Evolutionary conservation across 305 asterid species (phyloP).

Genomic region (Solanum chacoense): DNA sequence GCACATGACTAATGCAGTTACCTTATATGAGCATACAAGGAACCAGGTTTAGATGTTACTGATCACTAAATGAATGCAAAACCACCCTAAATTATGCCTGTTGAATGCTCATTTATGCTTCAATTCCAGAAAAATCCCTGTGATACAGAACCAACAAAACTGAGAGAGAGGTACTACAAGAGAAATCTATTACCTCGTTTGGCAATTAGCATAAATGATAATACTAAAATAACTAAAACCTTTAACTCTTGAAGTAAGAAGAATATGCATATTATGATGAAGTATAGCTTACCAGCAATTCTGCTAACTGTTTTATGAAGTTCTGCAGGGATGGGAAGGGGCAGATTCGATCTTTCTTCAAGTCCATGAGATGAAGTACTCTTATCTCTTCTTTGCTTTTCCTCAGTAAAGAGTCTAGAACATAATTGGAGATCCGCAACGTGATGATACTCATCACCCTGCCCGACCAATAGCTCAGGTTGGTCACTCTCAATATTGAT

Average conservation of each 20-base stretch:
- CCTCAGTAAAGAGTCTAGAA: conserved; percentile 10
- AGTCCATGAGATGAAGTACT: conserved; percentile 4
- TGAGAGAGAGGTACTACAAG: neutral
- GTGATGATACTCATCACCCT: conserved; percentile 15
- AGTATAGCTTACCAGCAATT: conserved; percentile 10
- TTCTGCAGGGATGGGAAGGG: neutral
- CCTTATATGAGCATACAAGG: neutral
- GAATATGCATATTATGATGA: neutral
- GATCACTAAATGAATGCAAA: neutral
- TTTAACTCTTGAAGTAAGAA: neutral
- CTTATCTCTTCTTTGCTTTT: conserved; percentile 17
- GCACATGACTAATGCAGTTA: neutral
- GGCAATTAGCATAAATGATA: neutral
- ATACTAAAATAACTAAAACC: neutral
- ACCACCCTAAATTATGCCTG: neutral
- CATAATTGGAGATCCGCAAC: conserved; percentile 5
- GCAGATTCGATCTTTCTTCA: conserved; percentile 1
- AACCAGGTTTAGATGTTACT: neutral
- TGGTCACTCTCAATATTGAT: conserved; percentile 17
- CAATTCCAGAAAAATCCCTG: neutral
- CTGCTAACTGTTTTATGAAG: neutral
- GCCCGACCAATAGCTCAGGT: conserved; percentile 5
- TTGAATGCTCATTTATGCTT: neutral
- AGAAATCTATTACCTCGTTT: neutral
- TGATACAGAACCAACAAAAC: neutral